Evolutionary conservation across 2,329 filamentous ascomycete species (phyloP).

Genomic region (Penicillium nordicum): DNA sequence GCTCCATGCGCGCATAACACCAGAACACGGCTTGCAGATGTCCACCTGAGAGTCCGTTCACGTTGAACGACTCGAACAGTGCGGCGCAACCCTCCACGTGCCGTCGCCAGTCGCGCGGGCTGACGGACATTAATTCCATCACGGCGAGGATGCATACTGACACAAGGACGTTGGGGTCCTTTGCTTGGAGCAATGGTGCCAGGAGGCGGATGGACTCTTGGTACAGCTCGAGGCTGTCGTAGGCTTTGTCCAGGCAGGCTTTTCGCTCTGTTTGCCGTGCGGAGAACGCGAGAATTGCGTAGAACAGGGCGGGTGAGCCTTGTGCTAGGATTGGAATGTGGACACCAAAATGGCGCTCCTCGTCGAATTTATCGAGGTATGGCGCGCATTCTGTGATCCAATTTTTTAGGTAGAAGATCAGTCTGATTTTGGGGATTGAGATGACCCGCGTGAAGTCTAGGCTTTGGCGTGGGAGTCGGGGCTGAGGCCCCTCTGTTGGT

Average conservation of each 20-base stretch:
- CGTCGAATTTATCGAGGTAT: constrained; percentile 55
- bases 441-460: constrained; percentile 21
- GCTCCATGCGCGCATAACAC: constrained; percentile 56
- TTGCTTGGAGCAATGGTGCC: constrained; percentile 46
- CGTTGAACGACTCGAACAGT: constrained; percentile 48
- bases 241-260: constrained; percentile 42
- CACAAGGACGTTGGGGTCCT: constrained; percentile 49
- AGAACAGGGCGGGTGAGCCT: constrained; percentile 44
- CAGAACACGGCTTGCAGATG: constrained; percentile 54
- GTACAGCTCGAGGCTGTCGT: constrained; percentile 51
- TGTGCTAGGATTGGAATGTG: constrained; percentile 50
- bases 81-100: constrained; percentile 56
- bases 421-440: constrained; percentile 33
- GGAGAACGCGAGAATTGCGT: constrained; percentile 52
- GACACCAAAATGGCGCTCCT: constrained; percentile 50
- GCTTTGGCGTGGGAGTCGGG: constrained; percentile 11
- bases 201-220: constrained; percentile 50
- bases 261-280: constrained; percentile 51
- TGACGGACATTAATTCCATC: constrained; percentile 50
- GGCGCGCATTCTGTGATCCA: constrained; percentile 30
- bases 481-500: constrained; percentile 11
- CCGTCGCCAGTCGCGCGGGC: constrained; percentile 49
- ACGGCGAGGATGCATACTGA: constrained; percentile 53
- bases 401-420: constrained; percentile 44
- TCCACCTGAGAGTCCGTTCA: constrained; percentile 51